Conservation (phyloP, 2,329 filamentous ascomycete species). For the Zymoseptoria pseudotritici region DNA sequence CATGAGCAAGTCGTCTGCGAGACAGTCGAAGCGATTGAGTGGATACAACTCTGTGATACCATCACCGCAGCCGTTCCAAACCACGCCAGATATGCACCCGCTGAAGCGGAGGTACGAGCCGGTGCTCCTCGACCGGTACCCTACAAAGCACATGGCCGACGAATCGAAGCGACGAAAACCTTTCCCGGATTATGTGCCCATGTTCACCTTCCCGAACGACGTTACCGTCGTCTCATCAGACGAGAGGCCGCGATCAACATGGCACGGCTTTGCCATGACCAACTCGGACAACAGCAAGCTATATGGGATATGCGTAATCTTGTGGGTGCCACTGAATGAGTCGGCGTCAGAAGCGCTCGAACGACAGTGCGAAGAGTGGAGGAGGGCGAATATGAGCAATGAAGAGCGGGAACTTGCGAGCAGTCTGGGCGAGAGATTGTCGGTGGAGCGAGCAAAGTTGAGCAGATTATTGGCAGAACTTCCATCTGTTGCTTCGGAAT, state of each 20-base stretch:
- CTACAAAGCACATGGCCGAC: conserved; percentile 71
- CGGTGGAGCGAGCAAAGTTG: conserved; percentile 78
- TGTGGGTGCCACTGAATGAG: conserved; percentile 83
- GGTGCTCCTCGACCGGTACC: conserved; percentile 90
- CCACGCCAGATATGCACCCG: conserved; percentile 89
- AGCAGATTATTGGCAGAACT: conserved; percentile 80
- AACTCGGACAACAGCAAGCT: conserved; percentile 84
- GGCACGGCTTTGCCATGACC: conserved; percentile 99
- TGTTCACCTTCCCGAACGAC: conserved; percentile 99
- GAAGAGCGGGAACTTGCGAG: conserved; percentile 87
- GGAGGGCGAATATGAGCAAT: conserved; percentile 66
- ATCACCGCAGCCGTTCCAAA: conserved; percentile 79
- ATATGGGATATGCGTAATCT: conserved; percentile 81
- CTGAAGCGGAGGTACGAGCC: conserved; percentile 91
- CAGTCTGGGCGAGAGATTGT: conserved; percentile 81
- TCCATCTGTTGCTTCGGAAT: conserved; percentile 72
- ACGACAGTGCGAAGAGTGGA: conserved; percentile 49
- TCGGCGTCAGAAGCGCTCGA: conserved; percentile 79
- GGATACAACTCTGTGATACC: conserved; percentile 99
- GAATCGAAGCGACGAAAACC: conserved; percentile 71
- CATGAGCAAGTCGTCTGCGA: conserved; percentile 59
- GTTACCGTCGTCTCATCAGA: conserved; percentile 95
- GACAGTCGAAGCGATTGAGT: conserved; percentile 81
- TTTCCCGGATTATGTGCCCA: conserved; percentile 96
- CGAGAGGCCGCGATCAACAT: conserved; percentile 87